These are phyloP conservation scores for Ramularia endophylla DNA, from an alignment of 2,329 filamentous ascomycete species.

Conservation along the genomic window DNA sequence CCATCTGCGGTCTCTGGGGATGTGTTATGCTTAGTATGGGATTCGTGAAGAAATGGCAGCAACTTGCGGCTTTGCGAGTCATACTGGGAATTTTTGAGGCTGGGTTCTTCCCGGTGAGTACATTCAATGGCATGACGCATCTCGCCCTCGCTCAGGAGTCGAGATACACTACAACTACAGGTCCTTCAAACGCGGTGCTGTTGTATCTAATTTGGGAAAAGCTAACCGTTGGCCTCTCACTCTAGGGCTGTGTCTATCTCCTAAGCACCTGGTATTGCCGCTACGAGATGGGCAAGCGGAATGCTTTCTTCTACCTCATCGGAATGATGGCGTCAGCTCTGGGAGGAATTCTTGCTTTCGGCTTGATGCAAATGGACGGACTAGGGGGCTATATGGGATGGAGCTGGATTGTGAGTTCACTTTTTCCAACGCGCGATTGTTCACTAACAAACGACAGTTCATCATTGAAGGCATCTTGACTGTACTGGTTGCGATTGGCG, in stretches of 20 bases:
- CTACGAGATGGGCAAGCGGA: conserved; percentile 31
- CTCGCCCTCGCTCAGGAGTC: too few relatives aligned
- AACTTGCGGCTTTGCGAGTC: conserved; percentile 50
- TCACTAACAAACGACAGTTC: conserved; percentile 29
- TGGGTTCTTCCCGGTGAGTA: conserved; percentile 40
- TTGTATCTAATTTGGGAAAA: too few relatives aligned
- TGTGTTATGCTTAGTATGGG: conserved; percentile 56
- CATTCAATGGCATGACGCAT: background rate
- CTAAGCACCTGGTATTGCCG: conserved; percentile 21
- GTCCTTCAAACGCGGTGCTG: too few relatives aligned
- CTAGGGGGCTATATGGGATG: conserved; percentile 39
- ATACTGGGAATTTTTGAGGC: conserved; percentile 57
- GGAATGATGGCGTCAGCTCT: conserved; percentile 41
- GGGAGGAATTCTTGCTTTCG: conserved; percentile 35
- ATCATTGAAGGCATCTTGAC: conserved; percentile 38
- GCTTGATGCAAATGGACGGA: conserved; percentile 39
- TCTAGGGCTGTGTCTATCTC: conserved; percentile 25
- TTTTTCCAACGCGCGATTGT: too few relatives aligned
- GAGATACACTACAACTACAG: too few relatives aligned
- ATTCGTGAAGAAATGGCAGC: conserved; percentile 47
- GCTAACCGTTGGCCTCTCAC: background rate
- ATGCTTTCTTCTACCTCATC: conserved; percentile 42
- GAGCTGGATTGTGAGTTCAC: conserved; percentile 34
- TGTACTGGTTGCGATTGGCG: conserved; percentile 32
- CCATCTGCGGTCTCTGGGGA: conserved; percentile 49